Base-by-base conservation (phyloP, 306 rosid species). In the Cotoneaster glaucophyllus region DNA sequence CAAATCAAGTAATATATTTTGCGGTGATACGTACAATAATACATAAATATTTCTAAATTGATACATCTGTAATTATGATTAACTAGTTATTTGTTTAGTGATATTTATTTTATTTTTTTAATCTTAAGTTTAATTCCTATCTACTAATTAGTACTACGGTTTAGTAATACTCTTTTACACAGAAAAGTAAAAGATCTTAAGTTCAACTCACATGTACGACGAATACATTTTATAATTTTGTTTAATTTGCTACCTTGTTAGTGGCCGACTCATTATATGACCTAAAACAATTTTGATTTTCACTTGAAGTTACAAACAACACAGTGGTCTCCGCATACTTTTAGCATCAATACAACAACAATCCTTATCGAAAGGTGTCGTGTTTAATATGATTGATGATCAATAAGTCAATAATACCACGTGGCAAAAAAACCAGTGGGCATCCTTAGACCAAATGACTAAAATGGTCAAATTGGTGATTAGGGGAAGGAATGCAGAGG, bases 381-480 rank as follows among this genome's bases (percentile, higher is more conserved):
- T 5, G 12, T 29, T 15, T 29, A 6, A 17, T 4, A 34, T 34
- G 68, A 34, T 34, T 65, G 28, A 29, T 39, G 43, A 8, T 67
- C 41, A 68, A 9, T 12, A 39, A 57, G 31, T 9, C 25, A 29
- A 59, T 26, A 3, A 17, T 17, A 6, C 62, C 72, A 78, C 73
- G 82, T 78, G 76, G 67, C 82, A 32, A 45, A 78, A 78, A 8
- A 71, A 63, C 65, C 32, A 76, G 32, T 61, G 28, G 52, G 74
- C 71, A 45, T 61, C 21, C 43, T 32, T 71, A n/a, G 69, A 69
- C 73, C 50, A 65, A 76, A 70, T 76, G 66, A 76, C 48, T 45
- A 48, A n/a, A 64, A 70, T 75, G 58, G 74, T 52, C 70, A 69
- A 84, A 84, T 69, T 67, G 70, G 67, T 84, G 79, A 84, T 77